Base-by-base conservation (phyloP, 306 rosid genomes). In the Arachis hypogaea region DNA sequence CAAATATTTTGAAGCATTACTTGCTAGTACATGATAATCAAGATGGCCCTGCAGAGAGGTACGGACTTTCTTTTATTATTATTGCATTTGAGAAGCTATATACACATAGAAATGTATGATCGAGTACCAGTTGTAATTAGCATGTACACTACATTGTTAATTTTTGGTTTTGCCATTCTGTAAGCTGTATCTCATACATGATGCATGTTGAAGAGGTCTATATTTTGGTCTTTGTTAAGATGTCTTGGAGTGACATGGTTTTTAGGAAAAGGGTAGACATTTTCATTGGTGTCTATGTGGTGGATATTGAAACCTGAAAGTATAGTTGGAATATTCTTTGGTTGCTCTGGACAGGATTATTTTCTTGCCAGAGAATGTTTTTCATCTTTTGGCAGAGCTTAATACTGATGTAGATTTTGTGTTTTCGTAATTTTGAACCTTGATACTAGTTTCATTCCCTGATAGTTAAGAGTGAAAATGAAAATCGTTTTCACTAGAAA, bases 21-120 rank as follows among this genome's bases (percentile, higher is more conserved):
- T 82, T 94, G 79, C 84, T 94, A 65, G 91, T 94, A 75, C 98
- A 94, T 61, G 97, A 94, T 86, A 90, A 92, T 86, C 96, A 90
- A 84, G 98, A 92, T 69, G 91, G 90, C 51, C 66, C 81, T 44
- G 70, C 67, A 73, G 99, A 92, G 77, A 92, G 85, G 99, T 94
- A 93, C 68, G 72, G 7, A 61, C 47, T 46, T 36, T 69, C 59
- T 78, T 64, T 42, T 51, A 7, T 73, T 75, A 43, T 76, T 75
- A 47, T 65, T 75, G 52, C 47, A 12, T 82, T 30, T 42, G 68
- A 56, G 44, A 66, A 75, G 57, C 60, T 72, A 40, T 78, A 46
- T 67, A 40, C 44, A 16, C 59, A 22, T 50, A 74, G 54, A 36
- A 61, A 43, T 50, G 16, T 73, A 80, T 59, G 30, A 47, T 33